Conservation (phyloP, 1,284 basidiomycete genomes). For the Vanrija humicola region DNA sequence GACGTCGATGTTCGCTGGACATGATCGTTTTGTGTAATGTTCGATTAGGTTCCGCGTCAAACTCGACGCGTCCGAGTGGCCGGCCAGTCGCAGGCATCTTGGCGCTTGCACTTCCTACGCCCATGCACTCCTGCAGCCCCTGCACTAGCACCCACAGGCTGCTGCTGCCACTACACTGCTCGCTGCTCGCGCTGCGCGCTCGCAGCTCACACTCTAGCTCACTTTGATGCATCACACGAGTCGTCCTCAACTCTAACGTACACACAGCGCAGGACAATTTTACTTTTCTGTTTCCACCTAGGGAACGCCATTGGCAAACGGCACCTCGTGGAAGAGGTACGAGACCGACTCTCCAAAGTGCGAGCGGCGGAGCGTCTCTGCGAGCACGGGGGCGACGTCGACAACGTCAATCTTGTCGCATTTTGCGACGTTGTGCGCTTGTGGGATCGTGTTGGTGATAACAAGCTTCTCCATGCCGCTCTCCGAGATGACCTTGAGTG, state of each 20-base stretch:
- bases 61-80: too few relatives aligned
- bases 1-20: too few relatives aligned
- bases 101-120: too few relatives aligned
- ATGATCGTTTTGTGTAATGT: too few relatives aligned
- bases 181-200: constrained; percentile 1
- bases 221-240: neutral
- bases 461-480: constrained; percentile 90
- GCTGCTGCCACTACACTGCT: too few relatives aligned
- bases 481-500: constrained; percentile 64
- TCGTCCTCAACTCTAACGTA: neutral
- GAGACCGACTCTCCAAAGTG: constrained; percentile 51
- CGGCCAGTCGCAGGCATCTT: too few relatives aligned
- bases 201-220: neutral
- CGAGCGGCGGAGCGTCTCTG: constrained; percentile 88
- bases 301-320: constrained; percentile 33
- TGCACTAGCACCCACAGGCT: too few relatives aligned
- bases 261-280: neutral
- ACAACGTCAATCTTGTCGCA: constrained; percentile 93
- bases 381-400: constrained; percentile 90
- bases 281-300: neutral
- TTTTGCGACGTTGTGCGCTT: constrained; percentile 66
- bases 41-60: too few relatives aligned
- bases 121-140: too few relatives aligned
- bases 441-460: constrained; percentile 97
- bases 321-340: constrained; percentile 52